A percentile compares a stretch with the other conserved stretches of the same genome.
Evolutionary conservation across 2,329 filamentous ascomycete genomes (phyloP).

Genomic region (Pezicula rhizophila): DNA sequence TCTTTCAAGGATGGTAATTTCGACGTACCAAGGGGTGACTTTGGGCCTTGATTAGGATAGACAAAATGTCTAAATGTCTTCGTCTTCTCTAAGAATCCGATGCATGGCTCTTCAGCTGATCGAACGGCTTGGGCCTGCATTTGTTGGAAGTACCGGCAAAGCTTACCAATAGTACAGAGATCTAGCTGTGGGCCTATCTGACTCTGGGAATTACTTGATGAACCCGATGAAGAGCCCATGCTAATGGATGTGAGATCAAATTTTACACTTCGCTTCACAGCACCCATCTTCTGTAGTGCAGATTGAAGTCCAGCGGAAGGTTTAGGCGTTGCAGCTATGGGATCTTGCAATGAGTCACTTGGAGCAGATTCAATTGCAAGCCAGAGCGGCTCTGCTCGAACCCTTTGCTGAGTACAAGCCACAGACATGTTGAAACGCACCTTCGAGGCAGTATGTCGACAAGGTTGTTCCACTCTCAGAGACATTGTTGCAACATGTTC

Average conservation of each 20-base stretch:
- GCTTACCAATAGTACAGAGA: background rate
- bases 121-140: background rate
- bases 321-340: background rate
- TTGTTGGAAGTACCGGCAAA: slow-evolving; percentile 3
- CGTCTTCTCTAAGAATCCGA: slow-evolving; percentile 2
- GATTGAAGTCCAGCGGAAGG: background rate
- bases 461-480: slow-evolving; percentile 1
- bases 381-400: background rate
- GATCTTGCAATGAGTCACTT: background rate
- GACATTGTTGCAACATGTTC: slow-evolving; percentile 2
- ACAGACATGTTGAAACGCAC: slow-evolving; percentile 1
- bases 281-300: background rate
- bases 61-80: slow-evolving; percentile 4
- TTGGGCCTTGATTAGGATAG: background rate
- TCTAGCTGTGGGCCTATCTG: background rate
- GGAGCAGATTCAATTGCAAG: slow-evolving; percentile 1
- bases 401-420: background rate
- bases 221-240: background rate
- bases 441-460: background rate
- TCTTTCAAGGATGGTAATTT: background rate
- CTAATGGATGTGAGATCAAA: background rate
- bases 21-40: background rate
- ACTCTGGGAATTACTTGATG: background rate
- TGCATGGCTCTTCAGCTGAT: background rate
- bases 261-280: background rate